Evolutionary conservation across 768 basidiomycete species (phyloP), one percentile per base, ranked within the genome.

Genomic region (Kwoniella botswanensis): DNA sequence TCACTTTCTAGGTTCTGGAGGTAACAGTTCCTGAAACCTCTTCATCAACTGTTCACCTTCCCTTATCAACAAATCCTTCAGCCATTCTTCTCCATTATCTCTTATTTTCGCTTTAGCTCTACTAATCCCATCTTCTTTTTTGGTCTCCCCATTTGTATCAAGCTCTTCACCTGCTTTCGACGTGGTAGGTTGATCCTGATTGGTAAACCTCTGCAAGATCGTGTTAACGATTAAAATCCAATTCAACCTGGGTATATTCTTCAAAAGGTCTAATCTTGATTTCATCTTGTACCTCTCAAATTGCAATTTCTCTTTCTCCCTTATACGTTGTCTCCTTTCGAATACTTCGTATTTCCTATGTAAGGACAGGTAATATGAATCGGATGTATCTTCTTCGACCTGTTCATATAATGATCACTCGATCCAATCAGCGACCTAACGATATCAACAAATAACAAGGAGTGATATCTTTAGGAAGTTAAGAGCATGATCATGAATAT

Each of bases 261-360:
- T 88, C 67, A 94, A 86, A 78, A 94, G 91, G 63, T 94, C 93
- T 71, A 94, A 91, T 44, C 93, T 89, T 78, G 93, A 91, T 82
- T 91, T 91, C 78, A 96, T 88, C 80, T 93, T 93, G 85, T 94
- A 93, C 75, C 93, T 92, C 79, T 94, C 93, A 74, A 93, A 91
- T 83, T 92, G 91, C 65, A 95, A 88, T 80, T 93, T 93, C 84
- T 96, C 93, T 84, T 93, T 93, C 84, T 95, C 93, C 65, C 93
- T 89, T 43, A 92, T 85, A 4, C 93, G 90, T 79, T 90, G 89
- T 9, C 93, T 88, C 81, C 92, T 93, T 84, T 95, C 94, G 70
- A 92, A 91, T 15, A 87, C 88, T 82, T 94, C 93, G 82, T 92
- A 94, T 80, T 92, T 93, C 63, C 89, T 88, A 83, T 96, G 93